Conservation (phyloP, 1,284 basidiomycete genomes). For the Apiotrichum brassicae region DNA sequence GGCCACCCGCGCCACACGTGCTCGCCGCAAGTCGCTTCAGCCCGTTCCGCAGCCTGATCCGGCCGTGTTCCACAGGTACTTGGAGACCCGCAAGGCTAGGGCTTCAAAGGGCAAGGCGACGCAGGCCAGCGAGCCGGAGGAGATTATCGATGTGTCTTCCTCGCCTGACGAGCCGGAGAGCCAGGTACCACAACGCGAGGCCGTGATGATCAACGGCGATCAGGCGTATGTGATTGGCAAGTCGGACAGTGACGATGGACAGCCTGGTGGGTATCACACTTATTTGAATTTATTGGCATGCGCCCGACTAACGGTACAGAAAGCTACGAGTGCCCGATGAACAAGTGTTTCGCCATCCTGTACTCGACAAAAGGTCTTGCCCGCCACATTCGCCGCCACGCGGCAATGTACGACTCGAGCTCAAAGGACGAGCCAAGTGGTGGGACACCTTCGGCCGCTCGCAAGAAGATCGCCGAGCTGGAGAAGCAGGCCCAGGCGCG, state of each 20-base stretch:
- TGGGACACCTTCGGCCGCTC: background rate
- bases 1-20: background rate
- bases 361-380: background rate
- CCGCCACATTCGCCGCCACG: constrained; percentile 3
- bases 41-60: constrained; percentile 17
- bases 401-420: background rate
- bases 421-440: background rate
- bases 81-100: background rate
- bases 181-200: background rate
- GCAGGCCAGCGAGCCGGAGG: no score
- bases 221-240: constrained; percentile 13
- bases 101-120: no score
- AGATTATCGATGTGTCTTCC: no score
- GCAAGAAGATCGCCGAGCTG: background rate
- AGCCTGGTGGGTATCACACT: background rate
- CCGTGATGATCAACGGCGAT: constrained; percentile 15
- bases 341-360: background rate
- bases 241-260: constrained; percentile 4
- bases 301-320: background rate
- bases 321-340: background rate
- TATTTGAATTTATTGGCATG: background rate
- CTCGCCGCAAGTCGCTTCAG: constrained; percentile 1
- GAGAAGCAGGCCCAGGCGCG: background rate
- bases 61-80: constrained; percentile 6
- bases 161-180: background rate